A percentile compares a stretch with the other conserved stretches of the same genome.
Conservation (phyloP, 2,329 filamentous ascomycete species). For the Paecilomyces sp. region DNA sequence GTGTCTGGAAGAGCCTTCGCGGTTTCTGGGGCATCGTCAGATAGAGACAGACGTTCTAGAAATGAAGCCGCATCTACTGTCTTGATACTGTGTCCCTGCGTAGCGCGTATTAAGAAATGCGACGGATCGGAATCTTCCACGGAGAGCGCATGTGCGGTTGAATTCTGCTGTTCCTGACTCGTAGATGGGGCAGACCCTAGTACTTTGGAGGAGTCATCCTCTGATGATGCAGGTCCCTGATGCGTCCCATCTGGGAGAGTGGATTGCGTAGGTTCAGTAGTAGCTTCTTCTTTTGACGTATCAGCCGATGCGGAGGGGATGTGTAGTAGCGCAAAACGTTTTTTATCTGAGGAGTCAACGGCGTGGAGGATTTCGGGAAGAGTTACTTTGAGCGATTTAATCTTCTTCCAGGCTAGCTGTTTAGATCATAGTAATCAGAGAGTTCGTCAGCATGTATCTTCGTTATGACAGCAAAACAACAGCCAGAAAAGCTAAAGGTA, state of each 20-base stretch:
- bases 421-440: slow-evolving; percentile 1
- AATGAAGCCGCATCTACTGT: slow-evolving; percentile 62
- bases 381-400: slow-evolving; percentile 65
- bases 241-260: slow-evolving; percentile 12
- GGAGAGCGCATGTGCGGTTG: slow-evolving; percentile 29
- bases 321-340: slow-evolving; percentile 75
- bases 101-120: slow-evolving; percentile 84
- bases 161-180: slow-evolving; percentile 20
- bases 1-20: slow-evolving; percentile 46
- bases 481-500: not conserved
- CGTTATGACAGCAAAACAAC: not conserved
- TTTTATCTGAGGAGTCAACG: slow-evolving; percentile 75
- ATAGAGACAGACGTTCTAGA: slow-evolving; percentile 59
- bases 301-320: slow-evolving; percentile 23
- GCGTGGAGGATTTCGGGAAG: slow-evolving; percentile 64
- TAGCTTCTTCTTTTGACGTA: slow-evolving; percentile 12
- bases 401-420: slow-evolving; percentile 50
- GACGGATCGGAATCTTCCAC: slow-evolving; percentile 44
- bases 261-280: slow-evolving; percentile 10
- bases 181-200: slow-evolving; percentile 16
- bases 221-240: slow-evolving; percentile 1
- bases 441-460: not conserved
- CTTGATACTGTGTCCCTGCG: slow-evolving; percentile 86
- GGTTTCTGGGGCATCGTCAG: slow-evolving; percentile 34
- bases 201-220: slow-evolving; percentile 7